Evolutionary conservation across 352 stramenopile species (phyloP).

Genomic region (Thalassiosira exigua): DNA sequence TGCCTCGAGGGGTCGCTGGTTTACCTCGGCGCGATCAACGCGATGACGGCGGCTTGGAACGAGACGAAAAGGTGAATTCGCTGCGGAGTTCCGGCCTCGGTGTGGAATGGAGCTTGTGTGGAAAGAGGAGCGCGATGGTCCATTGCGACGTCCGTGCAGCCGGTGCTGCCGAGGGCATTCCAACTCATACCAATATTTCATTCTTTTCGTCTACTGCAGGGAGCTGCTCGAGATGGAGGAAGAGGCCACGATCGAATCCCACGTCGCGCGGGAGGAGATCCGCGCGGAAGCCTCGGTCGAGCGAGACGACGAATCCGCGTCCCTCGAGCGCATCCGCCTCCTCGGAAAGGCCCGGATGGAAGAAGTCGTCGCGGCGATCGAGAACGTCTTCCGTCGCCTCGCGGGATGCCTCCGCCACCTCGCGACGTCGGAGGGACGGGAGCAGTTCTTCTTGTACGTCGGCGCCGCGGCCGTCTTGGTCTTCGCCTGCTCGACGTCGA

Average conservation of each 20-base stretch:
- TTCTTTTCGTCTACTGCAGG: slow-evolving; percentile 10
- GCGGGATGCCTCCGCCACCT: slow-evolving; percentile 37
- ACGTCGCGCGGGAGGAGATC: slow-evolving; percentile 47
- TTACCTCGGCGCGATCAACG: slow-evolving; percentile 31
- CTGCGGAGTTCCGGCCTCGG: not conserved
- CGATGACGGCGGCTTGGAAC: slow-evolving; percentile 40
- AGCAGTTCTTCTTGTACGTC: slow-evolving; percentile 57
- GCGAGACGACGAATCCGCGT: slow-evolving; percentile 44
- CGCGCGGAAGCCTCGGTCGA: slow-evolving; percentile 47
- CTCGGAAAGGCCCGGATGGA: slow-evolving; percentile 36
- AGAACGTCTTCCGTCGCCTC: slow-evolving; percentile 48
- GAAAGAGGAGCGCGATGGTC: too few relatives aligned
- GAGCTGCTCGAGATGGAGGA: slow-evolving; percentile 44
- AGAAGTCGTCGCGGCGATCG: slow-evolving; percentile 41
- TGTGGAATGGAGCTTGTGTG: too few relatives aligned
- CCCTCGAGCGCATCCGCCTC: slow-evolving; percentile 43
- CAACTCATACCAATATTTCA: not conserved
- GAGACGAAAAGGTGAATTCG: slow-evolving; percentile 45
- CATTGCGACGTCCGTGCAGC: too few relatives aligned
- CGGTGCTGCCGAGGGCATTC: too few relatives aligned
- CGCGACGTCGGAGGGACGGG: slow-evolving; percentile 24
- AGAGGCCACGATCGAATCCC: slow-evolving; percentile 44
- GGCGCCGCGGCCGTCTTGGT: slow-evolving; percentile 30
- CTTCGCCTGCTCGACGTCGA: slow-evolving; percentile 39
- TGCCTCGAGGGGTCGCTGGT: slow-evolving; percentile 34